Conservation (phyloP, 2,329 filamentous ascomycete species). For the Hymenoscyphus occultus region DNA sequence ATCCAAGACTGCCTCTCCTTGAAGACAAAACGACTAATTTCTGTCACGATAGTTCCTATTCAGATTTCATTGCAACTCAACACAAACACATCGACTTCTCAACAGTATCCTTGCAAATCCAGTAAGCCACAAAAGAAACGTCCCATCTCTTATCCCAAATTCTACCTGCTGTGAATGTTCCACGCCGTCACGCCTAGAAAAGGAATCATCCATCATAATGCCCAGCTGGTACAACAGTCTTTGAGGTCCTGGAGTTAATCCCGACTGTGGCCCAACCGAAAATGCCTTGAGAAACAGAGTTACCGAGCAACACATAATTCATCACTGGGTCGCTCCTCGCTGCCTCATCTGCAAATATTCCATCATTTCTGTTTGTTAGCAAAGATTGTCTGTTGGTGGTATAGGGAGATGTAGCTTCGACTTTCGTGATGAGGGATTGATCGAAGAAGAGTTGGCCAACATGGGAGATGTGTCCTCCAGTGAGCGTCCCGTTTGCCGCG, state of each 20-base stretch:
- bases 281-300: conserved; percentile 48
- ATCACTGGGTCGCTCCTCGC: conserved; percentile 49
- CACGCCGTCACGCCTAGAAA: too few species aligned
- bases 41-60: too few species aligned
- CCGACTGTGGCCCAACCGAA: conserved; percentile 55
- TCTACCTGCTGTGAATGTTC: too few species aligned
- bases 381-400: conserved; percentile 43
- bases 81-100: too few species aligned
- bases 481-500: conserved; percentile 24
- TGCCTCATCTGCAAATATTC: conserved; percentile 45
- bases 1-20: too few species aligned
- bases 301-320: conserved; percentile 55
- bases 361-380: conserved; percentile 49
- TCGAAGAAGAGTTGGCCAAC: conserved; percentile 61
- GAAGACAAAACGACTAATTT: too few species aligned
- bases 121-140: too few species aligned
- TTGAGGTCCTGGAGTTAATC: conserved; percentile 14
- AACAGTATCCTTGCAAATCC: too few species aligned
- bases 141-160: too few species aligned
- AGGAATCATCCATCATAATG: background rate
- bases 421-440: conserved; percentile 51
- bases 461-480: conserved; percentile 11
- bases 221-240: background rate
- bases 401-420: conserved; percentile 49
- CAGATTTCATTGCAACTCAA: too few species aligned